Base-by-base conservation (phyloP, 2,329 filamentous ascomycete species). In the Thelonectria olida region DNA sequence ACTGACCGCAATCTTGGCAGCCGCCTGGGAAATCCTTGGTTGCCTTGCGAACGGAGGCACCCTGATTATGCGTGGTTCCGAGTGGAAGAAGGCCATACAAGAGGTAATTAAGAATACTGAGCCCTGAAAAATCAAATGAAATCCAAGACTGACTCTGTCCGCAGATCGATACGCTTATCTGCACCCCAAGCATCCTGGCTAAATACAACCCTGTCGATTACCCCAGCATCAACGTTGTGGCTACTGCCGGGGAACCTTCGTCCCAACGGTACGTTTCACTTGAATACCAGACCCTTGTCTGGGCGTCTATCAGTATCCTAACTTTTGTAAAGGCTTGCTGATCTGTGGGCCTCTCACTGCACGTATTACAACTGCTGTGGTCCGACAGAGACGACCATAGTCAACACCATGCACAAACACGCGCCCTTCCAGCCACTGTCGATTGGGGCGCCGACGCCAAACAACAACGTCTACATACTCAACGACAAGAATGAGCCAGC, bases 361-460 rank as follows among this genome's bases (percentile, higher is more conserved):
- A 79, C 74, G 1, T 84, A 84, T 65, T 84, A 76, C 76, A 88
- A 88, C 73, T 82, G 84, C 66, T 88, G 85, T 65, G 86, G 86
- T 2, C 85, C 86, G 0, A 87, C 86, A 0, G 86, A 88, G 68
- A 84, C 85, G 7, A 87, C 83, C 2, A 85, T 88, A 42, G 78
- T 88, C 54, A 87, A 88, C 72, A 85, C 85, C 2, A 83, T 84
- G 71, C 68, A 70, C 28, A 38, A 19, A 3, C 67, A 70, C 23
- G 41, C 58, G 41, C 78, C 82, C 50, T 74, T 74, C 17, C 83
- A 86, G 17, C 74, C 76, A 4, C 72, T 88, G 2, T 82, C 84
- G 0, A 87, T 88, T 54, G 86, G 86, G 2, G 78, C 70, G 20
- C 85, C 85, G 0, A 82, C 84, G 1, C 84, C 85, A 17, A 88